phyloP scores from a whole-genome alignment of 2,329 filamentous ascomycete species.

The Metarhizium humberi region DNA sequence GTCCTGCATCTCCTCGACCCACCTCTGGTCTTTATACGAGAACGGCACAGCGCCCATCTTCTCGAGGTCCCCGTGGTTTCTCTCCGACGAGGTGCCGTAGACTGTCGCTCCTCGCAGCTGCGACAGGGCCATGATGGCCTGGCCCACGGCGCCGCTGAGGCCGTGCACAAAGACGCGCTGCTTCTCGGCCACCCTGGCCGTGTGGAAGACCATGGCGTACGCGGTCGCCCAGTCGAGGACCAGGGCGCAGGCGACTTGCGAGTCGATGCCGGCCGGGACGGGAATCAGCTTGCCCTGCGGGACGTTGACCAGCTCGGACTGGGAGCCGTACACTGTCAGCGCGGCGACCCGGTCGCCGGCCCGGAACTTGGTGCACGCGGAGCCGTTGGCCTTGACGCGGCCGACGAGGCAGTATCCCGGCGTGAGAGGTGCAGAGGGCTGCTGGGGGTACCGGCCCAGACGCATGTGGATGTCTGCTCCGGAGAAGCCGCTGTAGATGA shows the following conservation, averaged over 20 bases:
- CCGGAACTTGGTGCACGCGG: too few relatives aligned
- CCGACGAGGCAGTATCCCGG: slow-evolving; percentile 12
- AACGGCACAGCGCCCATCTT: too few relatives aligned
- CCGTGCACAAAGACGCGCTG: slow-evolving; percentile 41
- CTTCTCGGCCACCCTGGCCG: slow-evolving; percentile 29
- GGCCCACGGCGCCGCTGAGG: slow-evolving; percentile 39
- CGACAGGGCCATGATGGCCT: slow-evolving; percentile 13
- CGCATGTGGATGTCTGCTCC: slow-evolving; percentile 42
- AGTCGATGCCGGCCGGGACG: slow-evolving; percentile 30
- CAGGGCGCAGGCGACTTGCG: slow-evolving; percentile 30
- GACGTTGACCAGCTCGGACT: slow-evolving; percentile 16
- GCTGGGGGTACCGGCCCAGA: slow-evolving; percentile 35
- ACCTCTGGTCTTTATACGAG: too few relatives aligned
- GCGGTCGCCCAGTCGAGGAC: slow-evolving; percentile 37
- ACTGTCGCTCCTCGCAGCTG: too few relatives aligned
- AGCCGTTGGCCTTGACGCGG: too few relatives aligned
- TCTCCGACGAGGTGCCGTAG: too few relatives aligned
- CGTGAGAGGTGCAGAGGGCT: slow-evolving; percentile 34
- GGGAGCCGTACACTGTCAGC: too few relatives aligned
- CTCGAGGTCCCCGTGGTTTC: too few relatives aligned
- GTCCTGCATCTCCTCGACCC: too few relatives aligned
- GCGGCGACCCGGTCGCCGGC: too few relatives aligned
- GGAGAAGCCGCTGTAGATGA: slow-evolving; percentile 37
- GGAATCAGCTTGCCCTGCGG: slow-evolving; percentile 34
- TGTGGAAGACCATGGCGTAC: slow-evolving; percentile 25